phyloP scores from a whole-genome alignment of 768 basidiomycete species.

The Clathrus columnatus region DNA sequence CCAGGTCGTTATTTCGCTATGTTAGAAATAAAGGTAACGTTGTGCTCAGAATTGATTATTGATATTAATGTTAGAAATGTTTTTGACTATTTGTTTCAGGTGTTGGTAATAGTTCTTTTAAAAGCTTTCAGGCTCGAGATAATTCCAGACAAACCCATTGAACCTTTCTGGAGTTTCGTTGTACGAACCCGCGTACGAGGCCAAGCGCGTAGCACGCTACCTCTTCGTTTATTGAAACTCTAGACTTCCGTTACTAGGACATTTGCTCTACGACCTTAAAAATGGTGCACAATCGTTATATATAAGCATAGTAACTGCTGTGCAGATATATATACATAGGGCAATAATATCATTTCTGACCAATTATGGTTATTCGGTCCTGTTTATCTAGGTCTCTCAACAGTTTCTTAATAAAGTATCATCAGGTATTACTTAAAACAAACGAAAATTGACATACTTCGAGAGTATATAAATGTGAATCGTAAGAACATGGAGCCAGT shows the following conservation, averaged over 20 bases:
- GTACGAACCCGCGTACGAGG: conserved; percentile 50
- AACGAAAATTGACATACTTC: conserved; percentile 41
- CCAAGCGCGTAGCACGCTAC: conserved; percentile 45
- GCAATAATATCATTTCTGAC: not conserved
- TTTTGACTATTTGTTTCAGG: conserved; percentile 31
- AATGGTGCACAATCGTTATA: not conserved
- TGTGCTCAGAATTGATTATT: no score
- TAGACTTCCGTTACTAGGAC: no score
- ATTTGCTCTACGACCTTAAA: no score
- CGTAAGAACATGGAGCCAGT: conserved; percentile 64
- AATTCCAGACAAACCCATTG: conserved; percentile 34
- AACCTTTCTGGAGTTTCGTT: conserved; percentile 58
- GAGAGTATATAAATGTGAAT: conserved; percentile 67
- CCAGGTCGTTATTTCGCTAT: conserved; percentile 51
- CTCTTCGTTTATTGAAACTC: conserved; percentile 18
- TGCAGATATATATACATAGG: not conserved
- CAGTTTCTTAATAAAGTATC: not conserved
- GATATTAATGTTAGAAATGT: conserved; percentile 52
- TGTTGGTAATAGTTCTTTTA: conserved; percentile 42
- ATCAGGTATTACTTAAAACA: not conserved
- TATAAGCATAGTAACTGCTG: not conserved
- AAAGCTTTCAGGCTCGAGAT: conserved; percentile 48
- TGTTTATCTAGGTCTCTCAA: not conserved
- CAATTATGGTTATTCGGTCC: not conserved
- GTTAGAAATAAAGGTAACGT: conserved; percentile 49